Evolutionary conservation across 495 filamentous ascomycete genomes (phyloP).

Genomic region (Xylona heveae): DNA sequence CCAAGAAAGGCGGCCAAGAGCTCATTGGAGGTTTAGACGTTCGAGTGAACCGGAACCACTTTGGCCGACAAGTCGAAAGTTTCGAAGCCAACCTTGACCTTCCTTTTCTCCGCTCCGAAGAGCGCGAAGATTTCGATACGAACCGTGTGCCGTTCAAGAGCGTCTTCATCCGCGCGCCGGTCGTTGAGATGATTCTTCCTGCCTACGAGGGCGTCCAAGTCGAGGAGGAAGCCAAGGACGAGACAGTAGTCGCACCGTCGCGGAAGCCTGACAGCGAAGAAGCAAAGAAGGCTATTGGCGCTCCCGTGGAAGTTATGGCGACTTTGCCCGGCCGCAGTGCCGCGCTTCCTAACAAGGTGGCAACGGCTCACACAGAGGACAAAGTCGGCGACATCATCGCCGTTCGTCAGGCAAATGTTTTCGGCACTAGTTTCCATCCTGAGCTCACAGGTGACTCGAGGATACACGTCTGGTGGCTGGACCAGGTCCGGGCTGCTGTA

Average conservation of each 20-base stretch:
- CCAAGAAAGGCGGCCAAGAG: constrained; percentile 81
- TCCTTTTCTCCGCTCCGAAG: constrained; percentile 34
- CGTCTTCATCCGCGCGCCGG: constrained; percentile 85
- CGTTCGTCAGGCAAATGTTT: constrained; percentile 79
- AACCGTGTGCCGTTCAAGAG: constrained; percentile 34
- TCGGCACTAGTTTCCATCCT: constrained; percentile 93
- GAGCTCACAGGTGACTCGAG: constrained; percentile 76
- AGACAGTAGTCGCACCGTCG: constrained; percentile 48
- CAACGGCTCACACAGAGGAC: constrained; percentile 17
- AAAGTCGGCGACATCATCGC: constrained; percentile 71
- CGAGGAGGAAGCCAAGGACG: constrained; percentile 26
- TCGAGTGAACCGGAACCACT: constrained; percentile 84
- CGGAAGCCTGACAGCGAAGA: constrained; percentile 22
- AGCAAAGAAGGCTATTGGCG: constrained; percentile 20
- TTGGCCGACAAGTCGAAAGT: constrained; percentile 82
- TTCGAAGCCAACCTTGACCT: constrained; percentile 63
- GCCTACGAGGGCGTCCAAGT: constrained; percentile 27
- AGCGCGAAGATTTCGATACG: constrained; percentile 11
- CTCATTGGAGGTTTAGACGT: constrained; percentile 86
- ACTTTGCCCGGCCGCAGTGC: constrained; percentile 26
- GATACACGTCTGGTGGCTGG: constrained; percentile 89
- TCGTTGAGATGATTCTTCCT: constrained; percentile 67
- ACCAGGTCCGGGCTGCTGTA: too few species aligned
- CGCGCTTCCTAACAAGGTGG: constrained; percentile 18
- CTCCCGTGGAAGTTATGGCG: constrained; percentile 27